Percentiles rank a stretch among this genome's conserved stretches.
Conservation (phyloP, 768 basidiomycete species). For the Boletus rufocinnamomeus region DNA sequence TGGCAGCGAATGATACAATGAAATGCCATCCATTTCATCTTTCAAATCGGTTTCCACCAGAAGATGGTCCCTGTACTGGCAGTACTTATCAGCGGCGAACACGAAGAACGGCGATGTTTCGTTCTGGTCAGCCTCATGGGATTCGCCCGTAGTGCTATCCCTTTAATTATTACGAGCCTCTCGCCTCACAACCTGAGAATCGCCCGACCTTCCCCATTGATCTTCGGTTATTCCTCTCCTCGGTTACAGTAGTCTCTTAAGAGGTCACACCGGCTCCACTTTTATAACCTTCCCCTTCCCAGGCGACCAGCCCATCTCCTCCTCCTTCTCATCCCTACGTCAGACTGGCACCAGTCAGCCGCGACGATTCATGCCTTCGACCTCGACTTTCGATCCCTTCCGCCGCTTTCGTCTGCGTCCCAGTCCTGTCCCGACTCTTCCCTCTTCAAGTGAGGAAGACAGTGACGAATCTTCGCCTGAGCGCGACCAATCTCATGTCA, state of each 20-base stretch:
- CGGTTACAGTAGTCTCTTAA: slow-evolving; percentile 10
- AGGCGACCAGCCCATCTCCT: not conserved
- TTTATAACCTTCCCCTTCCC: slow-evolving; percentile 13
- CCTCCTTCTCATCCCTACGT: not conserved
- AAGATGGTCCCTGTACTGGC: not conserved
- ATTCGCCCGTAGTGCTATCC: slow-evolving; percentile 6
- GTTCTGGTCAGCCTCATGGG: slow-evolving; percentile 22
- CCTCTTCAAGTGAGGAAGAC: slow-evolving; percentile 22
- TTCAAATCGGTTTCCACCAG: not conserved
- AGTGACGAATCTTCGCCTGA: slow-evolving; percentile 28
- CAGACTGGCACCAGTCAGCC: not conserved
- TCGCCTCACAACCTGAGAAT: slow-evolving; percentile 1
- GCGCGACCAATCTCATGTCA: not conserved
- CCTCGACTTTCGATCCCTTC: slow-evolving; percentile 15
- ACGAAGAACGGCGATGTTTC: not conserved
- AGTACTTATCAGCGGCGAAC: not conserved
- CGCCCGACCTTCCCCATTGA: not conserved
- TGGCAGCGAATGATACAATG: not conserved
- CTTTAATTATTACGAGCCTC: not conserved
- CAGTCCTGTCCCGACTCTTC: not conserved
- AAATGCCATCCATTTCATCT: slow-evolving; percentile 3
- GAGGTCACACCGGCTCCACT: slow-evolving; percentile 11
- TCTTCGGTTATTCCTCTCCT: slow-evolving; percentile 12
- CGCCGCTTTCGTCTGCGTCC: slow-evolving; percentile 28
- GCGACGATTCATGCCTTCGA: slow-evolving; percentile 1